Evolutionary conservation across 345 rosid species (phyloP), one percentile per base, ranked within the genome.

Genomic region (Eucalyptus curtisii): DNA sequence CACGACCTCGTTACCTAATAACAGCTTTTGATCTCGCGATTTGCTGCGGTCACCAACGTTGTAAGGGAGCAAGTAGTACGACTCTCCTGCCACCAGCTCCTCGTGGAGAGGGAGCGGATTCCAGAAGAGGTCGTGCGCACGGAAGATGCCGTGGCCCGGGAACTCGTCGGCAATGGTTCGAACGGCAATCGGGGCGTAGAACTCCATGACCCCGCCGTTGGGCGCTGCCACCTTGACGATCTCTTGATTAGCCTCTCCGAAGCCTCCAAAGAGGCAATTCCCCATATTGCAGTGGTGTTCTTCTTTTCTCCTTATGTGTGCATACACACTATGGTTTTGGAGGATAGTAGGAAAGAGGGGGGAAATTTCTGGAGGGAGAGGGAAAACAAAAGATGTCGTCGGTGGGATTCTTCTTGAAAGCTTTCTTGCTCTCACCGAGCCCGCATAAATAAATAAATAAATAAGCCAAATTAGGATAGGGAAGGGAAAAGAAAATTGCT

Each of bases 201-300:
- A 93, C 89, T 97, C 95, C 93, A 97, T 91, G 88, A 95, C 88
- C 33, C 93, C 98, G 10, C 98, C 97, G 86, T 90, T 92, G 4
- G 96, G 90, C 81, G 94, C 93, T 14, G 91, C 88, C 31, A 97
- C 95, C 90, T 93, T 95, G 89, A 93, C 91, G 30, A 92, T 66
- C 50, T 61, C 88, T 89, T 66, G 55, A 19, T 87, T 88, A 30
- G 49, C 52, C n/a, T 71, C 91, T 19, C 95, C 96, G 7, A 93
- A 87, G 86, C 95, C 97, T 91, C 97, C 98, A 86, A 96, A 93
- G 79, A 97, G 88, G 91, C 99, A 97, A 90, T 96, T 96, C 20
- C 99, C 98, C 99, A 97, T 97, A 5, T 8, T 37, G 82, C 82
- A 20, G 40, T 11, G 27, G 12, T 13, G 31, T 59, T 31, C 49